Percentiles rank a stretch among this genome's conserved stretches.
Conservation (phyloP, 768 basidiomycete genomes). For the Hygrocybe punicea region DNA sequence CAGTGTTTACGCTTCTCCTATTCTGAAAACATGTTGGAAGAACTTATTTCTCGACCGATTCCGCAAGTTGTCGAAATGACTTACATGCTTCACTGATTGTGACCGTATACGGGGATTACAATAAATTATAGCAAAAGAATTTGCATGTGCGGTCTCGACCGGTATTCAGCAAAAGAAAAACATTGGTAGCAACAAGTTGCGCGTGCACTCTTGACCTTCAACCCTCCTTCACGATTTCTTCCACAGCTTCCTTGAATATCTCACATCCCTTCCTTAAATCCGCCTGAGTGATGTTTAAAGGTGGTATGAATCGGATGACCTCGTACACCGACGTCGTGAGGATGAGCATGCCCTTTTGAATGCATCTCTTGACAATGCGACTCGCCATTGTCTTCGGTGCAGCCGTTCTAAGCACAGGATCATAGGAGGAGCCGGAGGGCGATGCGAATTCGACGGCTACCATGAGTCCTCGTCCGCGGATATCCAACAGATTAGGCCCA, state of each 20-base stretch:
- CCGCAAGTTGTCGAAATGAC: too few species aligned
- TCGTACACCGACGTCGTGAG: slow-evolving; percentile 89
- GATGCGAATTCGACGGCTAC: slow-evolving; percentile 75
- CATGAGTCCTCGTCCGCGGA: slow-evolving; percentile 90
- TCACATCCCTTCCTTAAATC: slow-evolving; percentile 68
- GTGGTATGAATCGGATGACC: slow-evolving; percentile 88
- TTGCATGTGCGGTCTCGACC: not conserved
- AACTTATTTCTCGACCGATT: too few species aligned
- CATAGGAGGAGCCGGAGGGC: slow-evolving; percentile 52
- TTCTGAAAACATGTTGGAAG: too few species aligned
- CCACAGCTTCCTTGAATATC: slow-evolving; percentile 68
- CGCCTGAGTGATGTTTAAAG: slow-evolving; percentile 72
- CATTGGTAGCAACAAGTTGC: too few species aligned
- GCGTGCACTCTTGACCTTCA: slow-evolving; percentile 15
- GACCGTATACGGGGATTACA: too few species aligned
- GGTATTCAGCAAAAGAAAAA: too few species aligned
- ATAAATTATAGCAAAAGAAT: too few species aligned
- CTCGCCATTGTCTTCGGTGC: slow-evolving; percentile 53
- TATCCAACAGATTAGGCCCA: slow-evolving; percentile 66
- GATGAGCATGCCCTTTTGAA: slow-evolving; percentile 82
- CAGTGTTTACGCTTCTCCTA: too few species aligned
- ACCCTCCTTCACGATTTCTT: slow-evolving; percentile 58
- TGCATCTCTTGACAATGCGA: slow-evolving; percentile 72
- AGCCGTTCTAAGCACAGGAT: slow-evolving; percentile 35
- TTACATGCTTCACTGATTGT: too few species aligned